phyloP scores from a whole-genome alignment of 768 basidiomycete genomes.

The Lentinula guzmanii region DNA sequence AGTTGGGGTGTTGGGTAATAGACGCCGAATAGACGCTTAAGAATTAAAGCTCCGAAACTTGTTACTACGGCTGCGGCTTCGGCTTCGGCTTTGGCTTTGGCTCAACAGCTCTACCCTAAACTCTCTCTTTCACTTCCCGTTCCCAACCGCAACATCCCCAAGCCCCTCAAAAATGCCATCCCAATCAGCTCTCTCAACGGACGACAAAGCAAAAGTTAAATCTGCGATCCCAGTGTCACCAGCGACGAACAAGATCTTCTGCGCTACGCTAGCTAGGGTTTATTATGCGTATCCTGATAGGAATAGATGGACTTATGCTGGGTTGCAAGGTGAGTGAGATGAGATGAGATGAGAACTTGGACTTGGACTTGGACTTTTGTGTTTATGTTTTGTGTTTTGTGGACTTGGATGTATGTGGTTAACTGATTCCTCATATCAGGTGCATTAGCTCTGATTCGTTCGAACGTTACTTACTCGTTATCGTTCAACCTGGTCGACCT shows the following conservation, averaged over 20 bases:
- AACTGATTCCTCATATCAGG: neutral
- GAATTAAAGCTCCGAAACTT: too few relatives aligned
- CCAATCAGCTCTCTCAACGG: constrained; percentile 59
- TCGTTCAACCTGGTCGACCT: constrained; percentile 82
- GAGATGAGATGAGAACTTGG: neutral
- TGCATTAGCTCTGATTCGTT: constrained; percentile 66
- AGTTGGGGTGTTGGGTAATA: too few relatives aligned
- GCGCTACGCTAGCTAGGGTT: constrained; percentile 78
- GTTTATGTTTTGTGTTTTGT: too few relatives aligned
- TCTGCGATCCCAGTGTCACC: constrained; percentile 43
- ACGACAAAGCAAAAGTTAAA: constrained; percentile 78
- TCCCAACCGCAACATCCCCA: too few relatives aligned
- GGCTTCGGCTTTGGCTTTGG: too few relatives aligned
- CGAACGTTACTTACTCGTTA: constrained; percentile 49
- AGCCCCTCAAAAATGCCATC: constrained; percentile 50
- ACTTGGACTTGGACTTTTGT: too few relatives aligned
- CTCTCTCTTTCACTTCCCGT: too few relatives aligned
- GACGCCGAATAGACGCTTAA: too few relatives aligned
- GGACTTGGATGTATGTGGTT: too few relatives aligned
- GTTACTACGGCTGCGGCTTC: too few relatives aligned
- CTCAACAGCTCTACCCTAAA: too few relatives aligned
- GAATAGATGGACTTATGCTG: constrained; percentile 78
- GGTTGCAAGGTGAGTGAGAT: constrained; percentile 61
- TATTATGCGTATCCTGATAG: constrained; percentile 86
- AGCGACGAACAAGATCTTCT: constrained; percentile 62